Evolutionary conservation across 768 basidiomycete species (phyloP).

Genomic region (Filobasidium floriforme): DNA sequence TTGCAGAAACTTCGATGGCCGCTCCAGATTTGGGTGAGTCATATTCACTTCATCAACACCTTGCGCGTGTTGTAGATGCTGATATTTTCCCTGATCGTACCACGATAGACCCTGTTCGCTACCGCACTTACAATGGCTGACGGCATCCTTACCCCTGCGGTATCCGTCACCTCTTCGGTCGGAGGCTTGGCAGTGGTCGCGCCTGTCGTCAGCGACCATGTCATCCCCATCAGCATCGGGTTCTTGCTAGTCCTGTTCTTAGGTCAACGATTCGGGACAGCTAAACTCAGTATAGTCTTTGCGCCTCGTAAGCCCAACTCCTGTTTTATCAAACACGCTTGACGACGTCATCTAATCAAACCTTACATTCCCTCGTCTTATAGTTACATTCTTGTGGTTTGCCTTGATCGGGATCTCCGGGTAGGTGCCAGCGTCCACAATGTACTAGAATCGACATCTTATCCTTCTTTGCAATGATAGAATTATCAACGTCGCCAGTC

Average conservation of each 20-base stretch:
- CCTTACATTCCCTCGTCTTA: neutral
- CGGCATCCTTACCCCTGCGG: slow-evolving; percentile 57
- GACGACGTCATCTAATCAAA: neutral
- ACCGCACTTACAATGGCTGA: slow-evolving; percentile 63
- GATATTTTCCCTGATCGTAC: neutral
- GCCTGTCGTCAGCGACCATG: slow-evolving; percentile 49
- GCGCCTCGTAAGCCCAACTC: slow-evolving; percentile 50
- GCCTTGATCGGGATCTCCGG: slow-evolving; percentile 41
- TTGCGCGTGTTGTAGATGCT: too few relatives aligned
- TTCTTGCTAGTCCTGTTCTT: slow-evolving; percentile 57
- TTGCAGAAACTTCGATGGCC: slow-evolving; percentile 48
- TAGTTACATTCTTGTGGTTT: slow-evolving; percentile 58
- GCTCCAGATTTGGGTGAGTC: slow-evolving; percentile 54
- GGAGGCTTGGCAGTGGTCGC: slow-evolving; percentile 62
- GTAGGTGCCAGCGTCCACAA: slow-evolving; percentile 17
- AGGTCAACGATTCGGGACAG: slow-evolving; percentile 58
- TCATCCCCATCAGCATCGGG: slow-evolving; percentile 58
- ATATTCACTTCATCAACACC: neutral
- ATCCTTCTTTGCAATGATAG: slow-evolving; percentile 39
- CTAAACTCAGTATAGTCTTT: slow-evolving; percentile 52
- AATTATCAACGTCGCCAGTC: slow-evolving; percentile 54
- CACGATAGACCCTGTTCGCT: slow-evolving; percentile 54
- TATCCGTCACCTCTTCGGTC: slow-evolving; percentile 62
- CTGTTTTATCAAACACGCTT: neutral
- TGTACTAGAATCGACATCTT: slow-evolving; percentile 4